These are phyloP conservation scores for Capsicum pubescens DNA, from an alignment of 257 asterid species.

Conservation along the genomic window DNA sequence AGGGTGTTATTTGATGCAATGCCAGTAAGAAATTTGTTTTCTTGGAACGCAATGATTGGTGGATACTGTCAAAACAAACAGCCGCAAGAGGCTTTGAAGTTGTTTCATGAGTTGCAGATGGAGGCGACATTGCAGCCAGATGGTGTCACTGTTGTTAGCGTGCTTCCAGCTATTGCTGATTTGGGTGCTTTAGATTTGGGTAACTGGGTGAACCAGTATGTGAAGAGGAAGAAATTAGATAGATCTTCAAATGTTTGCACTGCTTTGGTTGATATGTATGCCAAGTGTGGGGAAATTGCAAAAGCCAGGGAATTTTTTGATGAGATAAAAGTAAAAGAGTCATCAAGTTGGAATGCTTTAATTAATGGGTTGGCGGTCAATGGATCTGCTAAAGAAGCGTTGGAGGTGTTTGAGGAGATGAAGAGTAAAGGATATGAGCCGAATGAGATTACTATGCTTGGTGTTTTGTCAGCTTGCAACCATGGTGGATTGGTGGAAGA, in stretches of 20 bases:
- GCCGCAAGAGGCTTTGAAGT: conserved; percentile 64
- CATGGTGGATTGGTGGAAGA: conserved; percentile 93
- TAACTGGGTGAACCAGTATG: conserved; percentile 64
- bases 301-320: conserved; percentile 68
- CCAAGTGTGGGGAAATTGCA: conserved; percentile 80
- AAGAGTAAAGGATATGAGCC: conserved; percentile 55
- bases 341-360: conserved; percentile 89
- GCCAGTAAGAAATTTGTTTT: conserved; percentile 74
- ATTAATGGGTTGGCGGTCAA: conserved; percentile 88
- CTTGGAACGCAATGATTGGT: conserved; percentile 95
- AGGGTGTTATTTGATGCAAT: conserved; percentile 67
- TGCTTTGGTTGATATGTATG: conserved; percentile 87
- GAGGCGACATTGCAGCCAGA: conserved; percentile 56
- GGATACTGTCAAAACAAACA: conserved; percentile 75
- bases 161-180: conserved; percentile 90
- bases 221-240: conserved; percentile 67
- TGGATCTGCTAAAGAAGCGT: conserved; percentile 77
- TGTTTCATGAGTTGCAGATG: conserved; percentile 69
- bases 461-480: conserved; percentile 87
- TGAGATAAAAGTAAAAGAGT: conserved; percentile 47
- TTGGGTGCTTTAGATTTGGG: conserved; percentile 89
- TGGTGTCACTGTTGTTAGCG: conserved; percentile 74
- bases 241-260: conserved; percentile 75
- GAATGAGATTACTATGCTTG: conserved; percentile 78
- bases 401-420: conserved; percentile 69